Percentiles rank a stretch among this genome's conserved stretches.
Evolutionary conservation across 306 rosid species (phyloP).

Genomic region (Boehmeria nivea): DNA sequence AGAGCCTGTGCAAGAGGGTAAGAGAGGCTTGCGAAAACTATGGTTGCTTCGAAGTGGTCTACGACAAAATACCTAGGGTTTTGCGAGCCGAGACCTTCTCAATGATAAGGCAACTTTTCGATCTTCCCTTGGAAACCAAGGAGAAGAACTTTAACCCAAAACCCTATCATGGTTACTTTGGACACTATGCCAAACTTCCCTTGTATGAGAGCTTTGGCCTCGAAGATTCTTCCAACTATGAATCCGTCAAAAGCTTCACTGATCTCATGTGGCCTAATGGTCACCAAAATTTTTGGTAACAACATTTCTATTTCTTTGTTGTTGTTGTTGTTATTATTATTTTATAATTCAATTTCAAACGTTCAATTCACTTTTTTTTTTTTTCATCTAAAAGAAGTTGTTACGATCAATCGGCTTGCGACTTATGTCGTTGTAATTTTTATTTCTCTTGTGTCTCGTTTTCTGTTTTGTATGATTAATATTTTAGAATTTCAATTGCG

Average conservation of each 20-base stretch:
- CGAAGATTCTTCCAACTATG: no score
- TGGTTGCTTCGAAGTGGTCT: background rate
- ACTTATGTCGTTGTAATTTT: no score
- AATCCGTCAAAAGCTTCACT: background rate
- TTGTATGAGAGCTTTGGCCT: background rate
- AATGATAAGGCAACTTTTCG: background rate
- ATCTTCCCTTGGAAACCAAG: background rate
- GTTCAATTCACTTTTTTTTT: no score
- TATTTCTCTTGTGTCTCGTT: no score
- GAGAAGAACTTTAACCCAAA: background rate
- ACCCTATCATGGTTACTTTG: background rate
- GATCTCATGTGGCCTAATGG: background rate
- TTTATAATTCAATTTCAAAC: no score
- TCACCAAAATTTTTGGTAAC: background rate
- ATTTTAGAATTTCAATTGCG: no score
- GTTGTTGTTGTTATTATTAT: no score
- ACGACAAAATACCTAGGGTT: background rate
- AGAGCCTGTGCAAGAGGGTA: constrained; percentile 31
- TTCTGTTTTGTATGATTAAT: no score
- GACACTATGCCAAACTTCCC: background rate
- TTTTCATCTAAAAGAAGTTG: no score
- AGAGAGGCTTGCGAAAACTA: constrained; percentile 41
- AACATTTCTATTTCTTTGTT: background rate
- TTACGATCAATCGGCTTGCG: no score
- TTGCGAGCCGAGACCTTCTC: background rate